Base-by-base conservation (phyloP, 129 eudicot species). In the Kitagawia praeruptora region DNA sequence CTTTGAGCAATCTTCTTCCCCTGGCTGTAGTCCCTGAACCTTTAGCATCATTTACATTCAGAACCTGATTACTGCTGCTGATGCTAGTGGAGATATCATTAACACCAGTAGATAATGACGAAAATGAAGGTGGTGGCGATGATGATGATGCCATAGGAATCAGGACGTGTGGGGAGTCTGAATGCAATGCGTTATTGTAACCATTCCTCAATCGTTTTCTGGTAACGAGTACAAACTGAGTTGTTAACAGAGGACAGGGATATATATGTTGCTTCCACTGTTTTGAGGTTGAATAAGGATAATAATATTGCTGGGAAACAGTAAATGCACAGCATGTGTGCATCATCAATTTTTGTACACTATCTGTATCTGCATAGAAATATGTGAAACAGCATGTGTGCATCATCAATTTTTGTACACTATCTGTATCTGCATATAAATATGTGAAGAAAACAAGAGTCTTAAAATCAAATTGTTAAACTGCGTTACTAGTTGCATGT, bases 11-110 rank as follows among this genome's bases (percentile, higher is more conserved):
- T 77, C 98, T 89, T 83, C 98, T 83, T 34, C 93, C 97, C 84
- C 98, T 90, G 9, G 98, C 98, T 10, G 87, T 89, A 46, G 97
- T 91, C 61, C 98, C 98, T 8, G 98, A 94, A 25, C 96, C 98
- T 86, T 89, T 87, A 70, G 86, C 73, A 38, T 78, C 44, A 31
- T 73, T 83, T 25, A 49, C 86, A 45, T 77, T 72, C 25, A 46
- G 58, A 47, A 44, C 63, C 11, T 40, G 76, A 79, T 27, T 37
- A 46, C 39, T 40, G n/a, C 75, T 77, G 21, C 56, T 49, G 49
- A 66, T 23, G 45, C 69, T 64, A 40, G 70, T 21, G 40, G 66
- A 47, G 18, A 13, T 69, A 56, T 75, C 78, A 72, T 70, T 76
- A 18, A 75, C 76, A 23, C 27, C 47, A 9, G 70, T 75, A 75